Conservation (phyloP, 2,329 filamentous ascomycete genomes). For the Ophiostoma ulmi region DNA sequence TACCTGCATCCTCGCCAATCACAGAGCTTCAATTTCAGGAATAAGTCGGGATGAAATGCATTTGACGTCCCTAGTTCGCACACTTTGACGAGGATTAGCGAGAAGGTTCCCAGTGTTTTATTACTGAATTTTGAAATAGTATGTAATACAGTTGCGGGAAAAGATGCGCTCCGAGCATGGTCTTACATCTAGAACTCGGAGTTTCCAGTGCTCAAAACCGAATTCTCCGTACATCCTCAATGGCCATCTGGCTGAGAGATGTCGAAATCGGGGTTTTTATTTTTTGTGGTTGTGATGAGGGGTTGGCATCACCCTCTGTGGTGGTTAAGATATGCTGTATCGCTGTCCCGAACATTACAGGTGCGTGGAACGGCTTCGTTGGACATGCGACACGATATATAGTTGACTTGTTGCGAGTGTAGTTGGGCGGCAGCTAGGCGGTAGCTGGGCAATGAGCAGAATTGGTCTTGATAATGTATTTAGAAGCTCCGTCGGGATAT, state of each 20-base stretch:
- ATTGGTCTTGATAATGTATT: background rate
- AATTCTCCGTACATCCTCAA: background rate
- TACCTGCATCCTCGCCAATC: slow-evolving; percentile 16
- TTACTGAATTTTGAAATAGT: background rate
- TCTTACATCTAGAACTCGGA: background rate
- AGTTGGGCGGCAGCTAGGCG: no score
- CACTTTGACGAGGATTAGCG: background rate
- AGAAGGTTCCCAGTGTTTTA: background rate
- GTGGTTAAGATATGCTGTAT: background rate
- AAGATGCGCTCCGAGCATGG: background rate
- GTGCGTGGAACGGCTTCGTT: background rate
- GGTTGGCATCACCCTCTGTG: background rate
- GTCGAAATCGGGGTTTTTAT: background rate
- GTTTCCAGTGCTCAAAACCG: background rate
- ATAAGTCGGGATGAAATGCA: slow-evolving; percentile 20
- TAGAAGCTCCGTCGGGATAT: background rate
- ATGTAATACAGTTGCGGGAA: background rate
- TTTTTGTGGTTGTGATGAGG: background rate
- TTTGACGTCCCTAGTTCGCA: background rate
- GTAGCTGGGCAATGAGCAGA: background rate
- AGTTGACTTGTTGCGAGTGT: no score
- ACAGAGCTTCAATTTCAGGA: slow-evolving; percentile 12
- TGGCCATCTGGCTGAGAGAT: background rate
- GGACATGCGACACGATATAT: background rate
- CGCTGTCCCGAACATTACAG: background rate